Evolutionary conservation across 805 yeast genomes (phyloP).

Genomic region (Candida taoyuanica): DNA sequence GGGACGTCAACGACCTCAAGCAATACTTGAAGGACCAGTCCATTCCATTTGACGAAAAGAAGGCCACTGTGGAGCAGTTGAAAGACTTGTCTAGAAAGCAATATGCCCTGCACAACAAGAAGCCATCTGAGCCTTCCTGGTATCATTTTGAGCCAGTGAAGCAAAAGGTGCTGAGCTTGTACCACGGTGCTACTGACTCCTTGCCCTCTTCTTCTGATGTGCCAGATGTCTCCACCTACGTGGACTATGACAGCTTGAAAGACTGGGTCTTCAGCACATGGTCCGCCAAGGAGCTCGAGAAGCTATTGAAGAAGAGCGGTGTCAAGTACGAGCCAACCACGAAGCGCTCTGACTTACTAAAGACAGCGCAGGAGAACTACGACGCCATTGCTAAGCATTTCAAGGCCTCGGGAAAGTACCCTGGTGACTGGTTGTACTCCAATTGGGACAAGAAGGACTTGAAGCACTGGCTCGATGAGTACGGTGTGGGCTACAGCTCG

Average conservation of each 20-base stretch:
- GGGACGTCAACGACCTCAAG: constrained; percentile 33
- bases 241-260: constrained; percentile 19
- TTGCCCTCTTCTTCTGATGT: not conserved
- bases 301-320: constrained; percentile 30
- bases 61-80: constrained; percentile 24
- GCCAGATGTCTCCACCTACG: constrained; percentile 5
- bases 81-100: constrained; percentile 27
- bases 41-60: constrained; percentile 21
- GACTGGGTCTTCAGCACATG: constrained; percentile 50
- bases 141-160: constrained; percentile 11
- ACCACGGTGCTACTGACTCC: constrained; percentile 4
- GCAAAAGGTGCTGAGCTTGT: constrained; percentile 14
- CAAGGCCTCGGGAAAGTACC: constrained; percentile 40
- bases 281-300: constrained; percentile 33
- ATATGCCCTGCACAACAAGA: constrained; percentile 3
- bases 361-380: constrained; percentile 38
- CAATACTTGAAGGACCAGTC: constrained; percentile 32
- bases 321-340: constrained; percentile 28
- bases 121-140: constrained; percentile 9
- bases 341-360: constrained; percentile 37
- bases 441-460: constrained; percentile 50
- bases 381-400: constrained; percentile 33
- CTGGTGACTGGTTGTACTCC: constrained; percentile 49
- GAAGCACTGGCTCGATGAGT: constrained; percentile 42
- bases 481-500: constrained; percentile 36